Percentiles rank a stretch among this genome's conserved stretches.
These are phyloP conservation scores for Prunus fruticosa DNA, from an alignment of 306 rosid genomes.

Conservation along the genomic window DNA sequence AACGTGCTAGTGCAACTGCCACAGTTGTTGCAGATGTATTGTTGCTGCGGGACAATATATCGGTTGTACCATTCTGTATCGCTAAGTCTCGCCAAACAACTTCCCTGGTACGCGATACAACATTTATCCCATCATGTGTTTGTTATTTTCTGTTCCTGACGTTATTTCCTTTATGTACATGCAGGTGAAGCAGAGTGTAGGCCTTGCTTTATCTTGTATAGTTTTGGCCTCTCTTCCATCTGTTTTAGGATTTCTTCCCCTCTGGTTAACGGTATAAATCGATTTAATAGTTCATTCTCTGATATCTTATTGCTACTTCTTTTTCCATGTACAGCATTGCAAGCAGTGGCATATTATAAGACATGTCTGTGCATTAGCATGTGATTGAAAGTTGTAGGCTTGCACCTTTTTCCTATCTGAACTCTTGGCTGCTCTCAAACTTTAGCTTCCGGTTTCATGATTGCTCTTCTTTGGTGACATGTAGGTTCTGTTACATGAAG, in stretches of 20 bases:
- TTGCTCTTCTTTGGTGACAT: slow-evolving; percentile 21
- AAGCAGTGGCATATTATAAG: neutral
- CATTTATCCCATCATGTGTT: neutral
- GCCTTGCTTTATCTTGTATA: slow-evolving; percentile 76
- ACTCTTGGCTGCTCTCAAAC: neutral
- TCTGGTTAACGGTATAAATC: slow-evolving; percentile 87
- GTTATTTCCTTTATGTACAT: slow-evolving; percentile 5
- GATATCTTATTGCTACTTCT: slow-evolving; percentile 2
- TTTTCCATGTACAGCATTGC: neutral
- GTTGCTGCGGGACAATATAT: slow-evolving; percentile 77
- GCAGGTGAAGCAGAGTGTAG: slow-evolving; percentile 95
- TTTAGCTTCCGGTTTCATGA: neutral
- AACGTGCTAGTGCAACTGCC: slow-evolving; percentile 97
- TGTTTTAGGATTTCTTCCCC: slow-evolving; percentile 86
- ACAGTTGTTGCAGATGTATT: slow-evolving; percentile 90
- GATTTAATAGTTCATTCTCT: slow-evolving; percentile 16
- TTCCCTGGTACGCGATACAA: slow-evolving; percentile 55
- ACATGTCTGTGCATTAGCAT: no score
- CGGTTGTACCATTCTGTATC: slow-evolving; percentile 87
- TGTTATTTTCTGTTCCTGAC: neutral
- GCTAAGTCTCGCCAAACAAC: slow-evolving; percentile 97
- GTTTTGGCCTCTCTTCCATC: slow-evolving; percentile 90
- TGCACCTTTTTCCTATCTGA: no score
- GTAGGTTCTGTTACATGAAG: slow-evolving; percentile 97
- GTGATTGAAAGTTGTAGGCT: no score